These are phyloP conservation scores for Aspergillus egyptiacus DNA, from an alignment of 495 filamentous ascomycete genomes.

Conservation along the genomic window DNA sequence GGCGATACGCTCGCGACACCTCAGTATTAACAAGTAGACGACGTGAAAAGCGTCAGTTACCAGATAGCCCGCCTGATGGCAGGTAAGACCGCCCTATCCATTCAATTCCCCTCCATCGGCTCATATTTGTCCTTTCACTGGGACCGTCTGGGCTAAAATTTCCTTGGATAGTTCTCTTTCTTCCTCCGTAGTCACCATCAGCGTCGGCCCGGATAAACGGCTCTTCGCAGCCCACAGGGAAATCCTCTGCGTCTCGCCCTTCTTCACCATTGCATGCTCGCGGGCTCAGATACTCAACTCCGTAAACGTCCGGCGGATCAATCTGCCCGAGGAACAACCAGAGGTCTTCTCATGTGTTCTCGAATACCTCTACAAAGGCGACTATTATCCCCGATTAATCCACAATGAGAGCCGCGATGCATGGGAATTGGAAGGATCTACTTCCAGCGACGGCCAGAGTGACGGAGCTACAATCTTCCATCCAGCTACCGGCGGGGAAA, in stretches of 20 bases:
- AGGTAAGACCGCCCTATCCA: constrained; percentile 27
- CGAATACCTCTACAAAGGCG: constrained; percentile 90
- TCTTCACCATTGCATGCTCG: constrained; percentile 50
- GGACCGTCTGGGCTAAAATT: constrained; percentile 3
- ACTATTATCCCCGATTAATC: constrained; percentile 75
- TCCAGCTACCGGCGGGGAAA: constrained; percentile 53
- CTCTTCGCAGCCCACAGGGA: constrained; percentile 91
- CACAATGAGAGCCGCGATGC: constrained; percentile 62
- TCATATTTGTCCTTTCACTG: not conserved
- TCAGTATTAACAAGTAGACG: constrained; percentile 23
- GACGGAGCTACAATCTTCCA: constrained; percentile 66
- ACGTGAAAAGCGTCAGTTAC: constrained; percentile 23
- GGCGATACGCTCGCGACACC: constrained; percentile 27
- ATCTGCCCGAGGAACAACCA: constrained; percentile 78
- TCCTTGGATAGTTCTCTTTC: constrained; percentile 45
- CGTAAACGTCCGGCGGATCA: constrained; percentile 47
- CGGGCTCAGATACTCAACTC: constrained; percentile 16
- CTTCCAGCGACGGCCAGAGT: constrained; percentile 26
- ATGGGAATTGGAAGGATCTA: constrained; percentile 64
- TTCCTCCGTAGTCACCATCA: constrained; percentile 72
- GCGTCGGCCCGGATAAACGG: constrained; percentile 68
- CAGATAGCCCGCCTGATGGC: constrained; percentile 32
- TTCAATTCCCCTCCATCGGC: not conserved
- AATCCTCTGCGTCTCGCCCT: constrained; percentile 69
- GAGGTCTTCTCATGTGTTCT: constrained; percentile 87